Conservation (phyloP, 345 rosid species). For the Erodium maritimum region DNA sequence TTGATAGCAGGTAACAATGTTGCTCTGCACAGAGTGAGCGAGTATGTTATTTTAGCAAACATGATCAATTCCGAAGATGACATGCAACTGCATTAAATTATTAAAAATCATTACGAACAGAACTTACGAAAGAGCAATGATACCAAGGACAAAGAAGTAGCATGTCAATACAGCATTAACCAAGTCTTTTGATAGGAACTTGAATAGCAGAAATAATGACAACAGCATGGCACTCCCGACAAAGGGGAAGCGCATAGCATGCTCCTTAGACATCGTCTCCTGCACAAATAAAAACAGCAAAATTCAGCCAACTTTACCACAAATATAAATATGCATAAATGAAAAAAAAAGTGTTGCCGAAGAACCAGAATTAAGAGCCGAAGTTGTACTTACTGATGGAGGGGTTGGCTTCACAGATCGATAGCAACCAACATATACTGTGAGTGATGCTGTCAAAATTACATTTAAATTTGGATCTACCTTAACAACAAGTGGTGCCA, state of each 20-base stretch:
- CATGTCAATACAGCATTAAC: constrained; percentile 88
- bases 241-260: constrained; percentile 98
- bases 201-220: constrained; percentile 88
- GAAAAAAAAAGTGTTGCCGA: not conserved
- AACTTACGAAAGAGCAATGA: constrained; percentile 91
- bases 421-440: constrained; percentile 92
- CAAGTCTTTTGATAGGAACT: constrained; percentile 91
- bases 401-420: constrained; percentile 97
- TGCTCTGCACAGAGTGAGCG: constrained; percentile 44
- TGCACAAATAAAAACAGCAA: constrained; percentile 16
- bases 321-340: not conserved
- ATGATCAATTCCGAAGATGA: not conserved
- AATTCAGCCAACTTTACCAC: not conserved
- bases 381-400: constrained; percentile 47
- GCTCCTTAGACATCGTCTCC: constrained; percentile 97
- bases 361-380: not conserved
- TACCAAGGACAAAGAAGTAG: constrained; percentile 92
- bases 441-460: constrained; percentile 72
- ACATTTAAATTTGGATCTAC: constrained; percentile 91
- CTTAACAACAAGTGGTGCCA: constrained; percentile 84
- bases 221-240: constrained; percentile 97
- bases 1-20: constrained; percentile 75
- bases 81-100: not conserved
- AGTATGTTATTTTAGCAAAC: constrained; percentile 9
- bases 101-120: constrained; percentile 11